A percentile compares a stretch with the other conserved stretches of the same genome.
These are phyloP conservation scores for Fusarium sp. DNA, from an alignment of 2,329 filamentous ascomycete species.

Conservation along the genomic window DNA sequence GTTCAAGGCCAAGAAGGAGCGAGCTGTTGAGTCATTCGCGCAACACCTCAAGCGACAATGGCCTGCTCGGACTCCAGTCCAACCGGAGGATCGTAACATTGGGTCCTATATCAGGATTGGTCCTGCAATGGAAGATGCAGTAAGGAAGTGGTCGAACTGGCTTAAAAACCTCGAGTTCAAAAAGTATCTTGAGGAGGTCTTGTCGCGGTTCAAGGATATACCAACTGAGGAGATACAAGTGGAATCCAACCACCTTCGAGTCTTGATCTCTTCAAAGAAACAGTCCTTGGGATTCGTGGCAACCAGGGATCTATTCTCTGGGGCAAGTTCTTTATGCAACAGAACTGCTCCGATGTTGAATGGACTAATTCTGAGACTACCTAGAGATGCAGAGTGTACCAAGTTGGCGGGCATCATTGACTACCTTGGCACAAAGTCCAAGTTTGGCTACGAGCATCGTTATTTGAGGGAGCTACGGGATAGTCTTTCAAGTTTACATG, in stretches of 20 bases:
- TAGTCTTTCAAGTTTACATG: constrained; percentile 16
- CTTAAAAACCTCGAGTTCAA: constrained; percentile 22
- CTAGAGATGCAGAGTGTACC: not conserved
- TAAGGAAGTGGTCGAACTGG: constrained; percentile 19
- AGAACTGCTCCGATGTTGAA: accelerated
- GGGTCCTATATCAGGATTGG: constrained; percentile 5
- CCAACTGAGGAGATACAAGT: not conserved
- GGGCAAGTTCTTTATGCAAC: accelerated
- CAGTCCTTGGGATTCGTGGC: constrained; percentile 10
- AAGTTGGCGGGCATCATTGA: constrained; percentile 15
- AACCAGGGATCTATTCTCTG: constrained; percentile 5
- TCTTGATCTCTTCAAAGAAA: too few relatives aligned
- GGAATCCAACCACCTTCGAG: accelerated
- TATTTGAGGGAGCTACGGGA: constrained; percentile 23
- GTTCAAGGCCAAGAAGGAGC: not conserved
- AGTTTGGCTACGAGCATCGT: constrained; percentile 12
- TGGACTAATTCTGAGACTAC: not conserved
- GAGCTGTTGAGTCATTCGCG: not conserved
- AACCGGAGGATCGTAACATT: not conserved
- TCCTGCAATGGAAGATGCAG: not conserved
- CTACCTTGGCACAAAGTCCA: constrained; percentile 6
- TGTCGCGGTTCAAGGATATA: not conserved
- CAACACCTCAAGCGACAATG: constrained; percentile 11
- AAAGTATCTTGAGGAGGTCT: constrained; percentile 6
- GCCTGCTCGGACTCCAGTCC: not conserved